Percentiles rank a stretch among this genome's conserved stretches.
These are phyloP conservation scores for Coprinopsis sp. DNA, from an alignment of 768 basidiomycete species.

Conservation along the genomic window DNA sequence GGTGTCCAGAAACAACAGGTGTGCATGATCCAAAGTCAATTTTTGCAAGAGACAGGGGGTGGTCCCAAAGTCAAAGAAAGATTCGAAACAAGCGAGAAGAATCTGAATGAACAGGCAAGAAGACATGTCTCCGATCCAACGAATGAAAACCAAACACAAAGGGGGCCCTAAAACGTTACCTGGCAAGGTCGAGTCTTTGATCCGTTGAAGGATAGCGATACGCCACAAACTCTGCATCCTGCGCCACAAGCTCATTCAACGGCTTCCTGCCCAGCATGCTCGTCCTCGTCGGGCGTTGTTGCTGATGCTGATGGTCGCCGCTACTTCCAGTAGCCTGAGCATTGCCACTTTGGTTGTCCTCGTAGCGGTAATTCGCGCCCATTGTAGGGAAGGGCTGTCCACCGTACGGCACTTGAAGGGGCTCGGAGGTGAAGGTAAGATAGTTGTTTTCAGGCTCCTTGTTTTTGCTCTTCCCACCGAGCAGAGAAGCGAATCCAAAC, in stretches of 20 bases:
- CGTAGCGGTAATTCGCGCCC: conserved; percentile 14
- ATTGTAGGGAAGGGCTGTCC: conserved; percentile 48
- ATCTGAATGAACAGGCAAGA: background rate
- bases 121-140: background rate
- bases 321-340: background rate
- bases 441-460: conserved; percentile 29
- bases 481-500: conserved; percentile 62
- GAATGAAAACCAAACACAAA: conserved; percentile 3
- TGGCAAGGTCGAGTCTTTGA: conserved; percentile 60
- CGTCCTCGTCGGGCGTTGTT: conserved; percentile 45
- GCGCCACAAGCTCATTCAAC: conserved; percentile 77
- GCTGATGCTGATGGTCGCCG: background rate
- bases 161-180: conserved; percentile 11
- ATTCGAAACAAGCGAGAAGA: no score
- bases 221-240: conserved; percentile 79
- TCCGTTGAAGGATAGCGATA: conserved; percentile 83
- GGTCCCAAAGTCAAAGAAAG: no score
- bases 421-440: no score
- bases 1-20: no score
- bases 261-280: conserved; percentile 66
- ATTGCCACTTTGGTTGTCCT: no score
- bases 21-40: no score
- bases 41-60: no score
- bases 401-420: conserved; percentile 25
- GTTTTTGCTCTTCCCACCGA: conserved; percentile 53